Conservation (phyloP, 2,329 filamentous ascomycete species). For the Claviceps sp. region DNA sequence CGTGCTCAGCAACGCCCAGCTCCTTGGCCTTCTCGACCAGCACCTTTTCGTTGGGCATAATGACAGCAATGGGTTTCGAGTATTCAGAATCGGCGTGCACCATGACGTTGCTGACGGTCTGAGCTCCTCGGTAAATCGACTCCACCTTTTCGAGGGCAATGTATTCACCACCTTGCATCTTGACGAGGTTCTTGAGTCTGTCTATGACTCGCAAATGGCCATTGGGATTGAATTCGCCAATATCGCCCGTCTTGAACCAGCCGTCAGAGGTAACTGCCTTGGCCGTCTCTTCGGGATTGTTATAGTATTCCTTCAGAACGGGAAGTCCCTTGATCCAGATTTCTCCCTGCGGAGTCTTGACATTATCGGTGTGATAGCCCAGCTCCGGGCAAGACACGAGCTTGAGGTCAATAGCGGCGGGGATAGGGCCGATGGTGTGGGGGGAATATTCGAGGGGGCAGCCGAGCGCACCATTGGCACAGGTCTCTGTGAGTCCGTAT, state of each 20-base stretch:
- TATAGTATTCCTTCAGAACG: constrained; percentile 66
- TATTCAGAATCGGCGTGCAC: constrained; percentile 66
- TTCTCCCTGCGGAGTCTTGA: constrained; percentile 71
- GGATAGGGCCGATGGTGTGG: constrained; percentile 61
- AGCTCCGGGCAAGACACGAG: constrained; percentile 81
- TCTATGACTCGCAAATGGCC: constrained; percentile 84
- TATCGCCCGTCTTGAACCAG: constrained; percentile 96
- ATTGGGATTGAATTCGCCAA: constrained; percentile 71
- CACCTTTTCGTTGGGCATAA: constrained; percentile 53
- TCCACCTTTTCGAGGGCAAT: constrained; percentile 95
- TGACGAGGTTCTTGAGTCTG: constrained; percentile 96
- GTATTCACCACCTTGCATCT: constrained; percentile 91
- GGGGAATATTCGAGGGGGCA: constrained; percentile 78
- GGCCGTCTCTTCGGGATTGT: constrained; percentile 74
- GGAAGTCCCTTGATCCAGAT: constrained; percentile 74
- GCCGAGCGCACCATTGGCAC: constrained; percentile 68
- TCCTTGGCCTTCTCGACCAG: constrained; percentile 46
- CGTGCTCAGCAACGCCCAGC: constrained; percentile 50
- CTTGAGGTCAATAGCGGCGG: constrained; percentile 73
- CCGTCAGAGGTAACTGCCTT: constrained; percentile 68
- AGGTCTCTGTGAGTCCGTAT: constrained; percentile 90
- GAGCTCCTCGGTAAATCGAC: constrained; percentile 69
- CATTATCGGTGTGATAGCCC: constrained; percentile 62
- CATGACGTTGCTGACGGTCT: constrained; percentile 77
- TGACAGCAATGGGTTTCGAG: constrained; percentile 68